Percentiles rank a stretch among this genome's conserved stretches.
Evolutionary conservation across 179 eudicot species (phyloP).

Genomic region (Corrigiola litoralis): DNA sequence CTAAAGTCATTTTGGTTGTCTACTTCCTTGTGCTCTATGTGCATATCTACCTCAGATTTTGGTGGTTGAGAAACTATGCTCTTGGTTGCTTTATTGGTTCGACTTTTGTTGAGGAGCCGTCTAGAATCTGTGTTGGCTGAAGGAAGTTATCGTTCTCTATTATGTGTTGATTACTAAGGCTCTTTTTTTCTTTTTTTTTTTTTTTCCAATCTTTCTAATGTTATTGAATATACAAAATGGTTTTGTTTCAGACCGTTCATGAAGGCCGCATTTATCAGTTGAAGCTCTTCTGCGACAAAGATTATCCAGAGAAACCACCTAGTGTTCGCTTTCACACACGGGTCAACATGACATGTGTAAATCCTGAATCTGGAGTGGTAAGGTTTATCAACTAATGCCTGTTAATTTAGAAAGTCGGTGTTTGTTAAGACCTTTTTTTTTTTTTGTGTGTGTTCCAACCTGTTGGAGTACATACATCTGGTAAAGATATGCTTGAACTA

Average conservation of each 20-base stretch:
- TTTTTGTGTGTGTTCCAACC: too few relatives aligned
- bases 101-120: too few relatives aligned
- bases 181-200: too few relatives aligned
- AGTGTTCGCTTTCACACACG: conserved; percentile 67
- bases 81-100: not conserved
- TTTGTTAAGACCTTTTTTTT: not conserved
- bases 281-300: conserved; percentile 73
- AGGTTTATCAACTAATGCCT: conserved; percentile 7
- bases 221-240: not conserved
- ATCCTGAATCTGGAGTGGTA: conserved; percentile 63
- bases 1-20: not conserved
- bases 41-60: not conserved
- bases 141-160: too few relatives aligned
- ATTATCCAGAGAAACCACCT: conserved; percentile 72
- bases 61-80: not conserved
- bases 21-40: not conserved
- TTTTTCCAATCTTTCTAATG: too few relatives aligned
- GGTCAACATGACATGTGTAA: conserved; percentile 62
- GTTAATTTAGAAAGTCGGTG: not conserved
- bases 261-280: conserved; percentile 74
- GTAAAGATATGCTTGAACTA: too few relatives aligned
- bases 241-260: conserved; percentile 51
- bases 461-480: too few relatives aligned
- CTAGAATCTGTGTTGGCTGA: too few relatives aligned
- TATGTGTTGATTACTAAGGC: not conserved